A percentile compares a stretch with the other conserved stretches of the same genome.
Evolutionary conservation across 441 rosid genomes (phyloP).

Genomic region (Eruca vesicaria): DNA sequence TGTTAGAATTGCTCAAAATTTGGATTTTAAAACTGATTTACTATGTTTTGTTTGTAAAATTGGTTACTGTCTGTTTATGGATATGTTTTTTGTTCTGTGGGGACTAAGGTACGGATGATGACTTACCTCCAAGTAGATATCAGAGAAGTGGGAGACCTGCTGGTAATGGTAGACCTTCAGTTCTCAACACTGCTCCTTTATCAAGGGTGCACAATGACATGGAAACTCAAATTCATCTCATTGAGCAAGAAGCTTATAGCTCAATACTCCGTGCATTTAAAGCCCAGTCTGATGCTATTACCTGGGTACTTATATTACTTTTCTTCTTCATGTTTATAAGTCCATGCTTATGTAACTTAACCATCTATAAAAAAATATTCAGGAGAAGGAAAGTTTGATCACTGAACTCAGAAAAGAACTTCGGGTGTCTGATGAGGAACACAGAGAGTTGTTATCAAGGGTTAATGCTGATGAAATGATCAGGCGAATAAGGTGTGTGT

Average conservation of each 20-base stretch:
- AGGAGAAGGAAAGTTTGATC: conserved; percentile 97
- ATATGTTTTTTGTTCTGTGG: conserved; percentile 14
- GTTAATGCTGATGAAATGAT: conserved; percentile 89
- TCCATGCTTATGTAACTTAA: conserved; percentile 5
- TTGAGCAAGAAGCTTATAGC: conserved; percentile 95
- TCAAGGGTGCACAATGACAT: conserved; percentile 79
- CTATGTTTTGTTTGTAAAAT: conserved; percentile 4
- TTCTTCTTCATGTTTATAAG: conserved; percentile 1
- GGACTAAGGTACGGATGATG: conserved; percentile 94
- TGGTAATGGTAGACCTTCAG: conserved; percentile 82
- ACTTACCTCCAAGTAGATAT: conserved; percentile 93
- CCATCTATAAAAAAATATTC: conserved; percentile 16
- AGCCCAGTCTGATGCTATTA: conserved; percentile 98
- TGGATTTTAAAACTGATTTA: background rate
- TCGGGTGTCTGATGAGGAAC: conserved; percentile 98
- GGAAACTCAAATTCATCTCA: conserved; percentile 93
- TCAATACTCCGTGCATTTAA: conserved; percentile 92
- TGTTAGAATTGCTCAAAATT: background rate
- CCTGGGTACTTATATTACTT: conserved; percentile 65
- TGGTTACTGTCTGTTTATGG: conserved; percentile 12
- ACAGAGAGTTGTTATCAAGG: conserved; percentile 79
- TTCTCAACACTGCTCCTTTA: conserved; percentile 54
- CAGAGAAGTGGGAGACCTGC: conserved; percentile 71
- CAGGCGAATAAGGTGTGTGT: conserved; percentile 77
- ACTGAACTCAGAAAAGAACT: conserved; percentile 96